Percentiles rank a stretch among this genome's conserved stretches.
These are phyloP conservation scores for Trichosporon sp. DNA, from an alignment of 1,284 basidiomycete genomes.

Conservation along the genomic window DNA sequence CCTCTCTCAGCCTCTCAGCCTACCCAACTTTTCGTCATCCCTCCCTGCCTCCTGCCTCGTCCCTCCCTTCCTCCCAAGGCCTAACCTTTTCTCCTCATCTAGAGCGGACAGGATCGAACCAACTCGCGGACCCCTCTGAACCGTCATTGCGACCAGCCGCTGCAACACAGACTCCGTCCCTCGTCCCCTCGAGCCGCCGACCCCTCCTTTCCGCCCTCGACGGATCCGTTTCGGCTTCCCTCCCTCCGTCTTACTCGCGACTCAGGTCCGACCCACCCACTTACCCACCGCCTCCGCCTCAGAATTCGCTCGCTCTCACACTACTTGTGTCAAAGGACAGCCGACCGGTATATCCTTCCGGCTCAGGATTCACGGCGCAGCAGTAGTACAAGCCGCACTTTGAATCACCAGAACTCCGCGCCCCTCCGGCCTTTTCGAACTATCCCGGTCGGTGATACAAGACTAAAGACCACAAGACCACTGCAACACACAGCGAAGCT, in stretches of 20 bases:
- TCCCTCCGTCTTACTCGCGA: background rate
- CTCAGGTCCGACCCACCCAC: background rate
- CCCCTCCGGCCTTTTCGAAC: background rate
- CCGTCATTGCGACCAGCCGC: background rate
- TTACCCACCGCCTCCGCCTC: no score
- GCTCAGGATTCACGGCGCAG: background rate
- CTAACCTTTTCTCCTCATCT: background rate
- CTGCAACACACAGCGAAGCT: background rate
- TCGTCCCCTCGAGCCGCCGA: background rate
- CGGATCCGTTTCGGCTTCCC: background rate
- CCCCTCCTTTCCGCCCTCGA: background rate
- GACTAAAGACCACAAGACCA: no score
- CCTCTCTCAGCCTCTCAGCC: no score
- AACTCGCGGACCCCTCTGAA: background rate
- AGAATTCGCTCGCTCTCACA: no score
- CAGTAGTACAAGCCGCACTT: background rate
- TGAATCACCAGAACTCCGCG: background rate
- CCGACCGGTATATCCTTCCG: no score
- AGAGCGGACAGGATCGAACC: background rate
- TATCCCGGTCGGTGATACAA: no score
- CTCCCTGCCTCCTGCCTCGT: no score
- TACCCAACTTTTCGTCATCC: conserved; percentile 1
- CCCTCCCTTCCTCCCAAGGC: no score
- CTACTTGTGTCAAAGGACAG: background rate
- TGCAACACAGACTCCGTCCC: no score